A percentile compares a stretch with the other conserved stretches of the same genome.
Evolutionary conservation across 2,329 filamentous ascomycete genomes (phyloP).

Genomic region (Aplosporella prunicola): DNA sequence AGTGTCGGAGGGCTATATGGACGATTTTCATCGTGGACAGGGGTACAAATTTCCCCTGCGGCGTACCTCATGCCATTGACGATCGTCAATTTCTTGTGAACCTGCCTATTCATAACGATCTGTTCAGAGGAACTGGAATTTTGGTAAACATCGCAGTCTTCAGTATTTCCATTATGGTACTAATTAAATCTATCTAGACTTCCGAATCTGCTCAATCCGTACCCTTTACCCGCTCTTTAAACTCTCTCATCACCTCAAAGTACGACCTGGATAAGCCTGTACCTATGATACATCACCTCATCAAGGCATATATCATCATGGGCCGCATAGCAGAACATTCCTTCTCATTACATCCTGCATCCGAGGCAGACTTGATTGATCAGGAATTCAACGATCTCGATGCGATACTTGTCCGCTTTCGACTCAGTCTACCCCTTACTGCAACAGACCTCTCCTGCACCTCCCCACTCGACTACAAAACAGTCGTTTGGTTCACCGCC

Average conservation of each 20-base stretch:
- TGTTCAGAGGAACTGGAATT: conserved; percentile 2
- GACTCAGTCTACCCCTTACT: conserved; percentile 19
- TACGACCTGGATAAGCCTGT: too few relatives aligned
- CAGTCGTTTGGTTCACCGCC: conserved; percentile 21
- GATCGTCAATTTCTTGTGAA: conserved; percentile 25
- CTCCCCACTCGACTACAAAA: conserved; percentile 13
- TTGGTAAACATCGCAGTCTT: neutral
- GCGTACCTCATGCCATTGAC: conserved; percentile 21
- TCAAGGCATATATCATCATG: conserved; percentile 21
- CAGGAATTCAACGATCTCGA: conserved; percentile 20
- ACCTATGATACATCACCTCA: too few relatives aligned
- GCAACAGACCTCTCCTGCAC: conserved; percentile 19
- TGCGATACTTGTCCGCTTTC: conserved; percentile 18
- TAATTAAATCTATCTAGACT: too few relatives aligned
- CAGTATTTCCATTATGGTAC: too few relatives aligned
- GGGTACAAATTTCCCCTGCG: conserved; percentile 20
- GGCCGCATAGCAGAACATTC: conserved; percentile 21
- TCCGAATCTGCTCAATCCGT: too few relatives aligned
- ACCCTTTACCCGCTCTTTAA: too few relatives aligned
- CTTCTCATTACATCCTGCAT: conserved; percentile 20
- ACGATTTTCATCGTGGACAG: conserved; percentile 23
- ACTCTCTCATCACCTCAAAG: too few relatives aligned
- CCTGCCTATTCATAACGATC: conserved; percentile 19
- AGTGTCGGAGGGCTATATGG: conserved; percentile 23
- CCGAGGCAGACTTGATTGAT: conserved; percentile 17